Base-by-base conservation (phyloP, 305 asterid species). In the Fraxinus floribunda region DNA sequence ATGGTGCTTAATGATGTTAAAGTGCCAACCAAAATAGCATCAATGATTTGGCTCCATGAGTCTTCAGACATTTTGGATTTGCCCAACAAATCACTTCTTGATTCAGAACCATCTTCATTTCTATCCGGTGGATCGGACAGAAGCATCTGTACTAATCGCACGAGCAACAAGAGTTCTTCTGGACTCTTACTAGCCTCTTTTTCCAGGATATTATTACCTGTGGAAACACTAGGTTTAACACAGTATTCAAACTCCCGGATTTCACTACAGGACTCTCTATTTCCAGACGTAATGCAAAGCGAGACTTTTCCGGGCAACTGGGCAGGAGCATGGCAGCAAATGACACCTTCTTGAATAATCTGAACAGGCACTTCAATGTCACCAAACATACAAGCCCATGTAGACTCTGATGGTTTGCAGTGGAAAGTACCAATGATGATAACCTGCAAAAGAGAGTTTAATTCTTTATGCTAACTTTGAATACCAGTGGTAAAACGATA, bases 351-450 rank as follows among this genome's bases (percentile, higher is more conserved):
- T 86, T 91, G 99, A 88, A 95, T 86, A 64, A 97, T 89, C 90
- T 89, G 91, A 83, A 89, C 88, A 79, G 97, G 97, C 84, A 93
- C 97, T 95, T 97, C 97, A 82, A 84, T 89, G 89, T 90, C 94
- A 73, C 97, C 99, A 87, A 97, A 91, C 99, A 97, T 93, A 87
- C 99, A 97, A 78, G 91, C 91, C 98, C 98, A 97, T 24, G 76
- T 81, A 88, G 90, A 78, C 86, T 87, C 94, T 7, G 89, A 91
- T 62, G 96, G 89, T 85, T 92, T 94, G 84, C 90, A 91, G 87
- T 89, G 92, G 87, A 97, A 97, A 79, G 97, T 91, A 79, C 99
- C 99, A 79, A 93, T 86, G 70, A 95, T 89, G 89, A 92, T 55
- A 5, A 55, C 91, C 99, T 97, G 95, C 89, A 88, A 70, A 80